These are phyloP conservation scores for Trifolium dubium DNA, from an alignment of 306 rosid species.

Conservation along the genomic window DNA sequence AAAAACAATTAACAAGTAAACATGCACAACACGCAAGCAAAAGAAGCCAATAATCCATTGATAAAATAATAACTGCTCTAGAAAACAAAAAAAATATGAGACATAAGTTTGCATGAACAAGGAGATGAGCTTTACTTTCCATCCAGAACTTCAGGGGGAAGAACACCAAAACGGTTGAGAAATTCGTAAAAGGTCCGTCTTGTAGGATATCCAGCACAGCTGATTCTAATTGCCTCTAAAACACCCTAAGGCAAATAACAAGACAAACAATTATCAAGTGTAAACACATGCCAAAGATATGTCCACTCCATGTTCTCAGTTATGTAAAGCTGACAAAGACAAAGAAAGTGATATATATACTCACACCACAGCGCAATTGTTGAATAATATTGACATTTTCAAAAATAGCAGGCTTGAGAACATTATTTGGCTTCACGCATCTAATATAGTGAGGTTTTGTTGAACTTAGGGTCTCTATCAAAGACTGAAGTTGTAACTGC, in stretches of 20 bases:
- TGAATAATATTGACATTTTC: conserved; percentile 92
- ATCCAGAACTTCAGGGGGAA: conserved; percentile 94
- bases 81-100: conserved; percentile 25
- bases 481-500: conserved; percentile 99
- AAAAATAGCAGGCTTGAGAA: conserved; percentile 92
- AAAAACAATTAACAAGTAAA: conserved; percentile 35
- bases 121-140: conserved; percentile 77
- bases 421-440: conserved; percentile 99
- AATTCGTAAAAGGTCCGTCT: conserved; percentile 95
- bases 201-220: conserved; percentile 99
- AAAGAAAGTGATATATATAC: conserved; percentile 50
- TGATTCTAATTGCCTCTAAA: conserved; percentile 98
- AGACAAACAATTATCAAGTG: conserved; percentile 38
- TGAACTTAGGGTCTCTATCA: conserved; percentile 96
- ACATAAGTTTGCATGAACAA: conserved; percentile 15
- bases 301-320: conserved; percentile 13
- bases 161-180: conserved; percentile 96
- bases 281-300: conserved; percentile 29
- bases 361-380: conserved; percentile 98
- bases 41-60: conserved; percentile 20
- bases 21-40: conserved; percentile 12
- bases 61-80: conserved; percentile 27
- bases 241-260: conserved; percentile 77
- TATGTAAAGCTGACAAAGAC: conserved; percentile 41
- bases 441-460: conserved; percentile 99